Conservation (phyloP, 2,329 filamentous ascomycete species). For the Incumbomyces delicatus region DNA sequence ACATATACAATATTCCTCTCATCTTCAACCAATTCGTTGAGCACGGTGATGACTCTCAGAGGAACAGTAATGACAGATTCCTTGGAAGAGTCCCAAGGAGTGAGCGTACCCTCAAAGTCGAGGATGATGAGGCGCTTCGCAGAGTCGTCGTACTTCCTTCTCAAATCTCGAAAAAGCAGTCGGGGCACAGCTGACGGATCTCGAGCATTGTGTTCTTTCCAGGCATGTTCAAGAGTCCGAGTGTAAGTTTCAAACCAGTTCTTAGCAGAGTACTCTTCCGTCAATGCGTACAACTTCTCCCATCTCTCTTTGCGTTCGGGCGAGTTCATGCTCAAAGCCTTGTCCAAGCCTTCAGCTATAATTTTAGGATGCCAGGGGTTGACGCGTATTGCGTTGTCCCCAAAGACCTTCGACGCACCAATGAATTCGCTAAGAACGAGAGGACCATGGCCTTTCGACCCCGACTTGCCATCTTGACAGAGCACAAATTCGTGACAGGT, state of each 20-base stretch:
- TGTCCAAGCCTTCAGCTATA: slow-evolving; percentile 75
- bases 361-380: slow-evolving; percentile 94
- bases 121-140: slow-evolving; percentile 72
- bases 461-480: slow-evolving; percentile 73
- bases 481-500: slow-evolving; percentile 90
- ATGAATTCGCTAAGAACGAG: slow-evolving; percentile 93
- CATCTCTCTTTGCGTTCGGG: slow-evolving; percentile 68
- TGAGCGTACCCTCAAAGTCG: slow-evolving; percentile 87
- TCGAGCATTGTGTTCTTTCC: slow-evolving; percentile 74
- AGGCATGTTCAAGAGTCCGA: slow-evolving; percentile 60
- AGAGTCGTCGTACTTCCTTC: slow-evolving; percentile 56
- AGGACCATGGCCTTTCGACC: slow-evolving; percentile 71
- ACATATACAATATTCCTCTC: slow-evolving; percentile 80
- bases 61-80: slow-evolving; percentile 80
- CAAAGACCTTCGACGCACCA: slow-evolving; percentile 78
- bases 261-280: slow-evolving; percentile 71
- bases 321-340: slow-evolving; percentile 68
- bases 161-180: slow-evolving; percentile 58
- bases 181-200: slow-evolving; percentile 81
- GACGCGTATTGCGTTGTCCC: slow-evolving; percentile 69
- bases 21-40: slow-evolving; percentile 73
- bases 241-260: slow-evolving; percentile 77
- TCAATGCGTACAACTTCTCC: slow-evolving; percentile 60
- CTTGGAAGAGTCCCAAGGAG: slow-evolving; percentile 74
- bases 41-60: slow-evolving; percentile 69